Evolutionary conservation across 768 basidiomycete species (phyloP).

Genomic region (Suillus paluster): DNA sequence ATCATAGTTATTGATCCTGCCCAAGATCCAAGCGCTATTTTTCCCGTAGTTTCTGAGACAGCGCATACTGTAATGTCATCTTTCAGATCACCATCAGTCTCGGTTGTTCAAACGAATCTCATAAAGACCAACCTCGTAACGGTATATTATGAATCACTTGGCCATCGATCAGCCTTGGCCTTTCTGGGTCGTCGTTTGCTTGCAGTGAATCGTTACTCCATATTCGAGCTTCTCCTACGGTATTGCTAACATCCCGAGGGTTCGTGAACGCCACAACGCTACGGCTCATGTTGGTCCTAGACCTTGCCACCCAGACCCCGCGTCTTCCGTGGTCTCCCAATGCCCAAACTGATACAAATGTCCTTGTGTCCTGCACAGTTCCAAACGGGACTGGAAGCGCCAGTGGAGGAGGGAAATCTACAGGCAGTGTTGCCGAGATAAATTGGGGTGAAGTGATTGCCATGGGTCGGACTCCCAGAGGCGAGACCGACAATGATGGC

Average conservation of each 20-base stretch:
- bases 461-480: conserved; percentile 50
- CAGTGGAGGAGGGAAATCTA: neutral
- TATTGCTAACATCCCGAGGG: conserved; percentile 7
- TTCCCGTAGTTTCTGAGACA: conserved; percentile 49
- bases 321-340: conserved; percentile 26
- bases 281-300: conserved; percentile 19
- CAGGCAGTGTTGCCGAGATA: neutral
- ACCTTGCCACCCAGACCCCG: conserved; percentile 29
- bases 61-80: conserved; percentile 53
- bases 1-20: conserved; percentile 35
- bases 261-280: conserved; percentile 29
- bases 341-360: conserved; percentile 21
- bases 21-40: conserved; percentile 46
- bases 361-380: neutral
- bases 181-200: neutral
- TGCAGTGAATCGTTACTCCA: neutral
- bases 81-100: conserved; percentile 12
- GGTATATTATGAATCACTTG: conserved; percentile 19
- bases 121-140: conserved; percentile 30
- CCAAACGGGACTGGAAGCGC: no score
- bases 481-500: conserved; percentile 43
- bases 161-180: conserved; percentile 15
- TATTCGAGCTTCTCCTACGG: no score
- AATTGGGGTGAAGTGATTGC: conserved; percentile 21
- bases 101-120: no score